These are phyloP conservation scores for Thelephora aurantiotincta DNA, from an alignment of 768 basidiomycete genomes.

Conservation along the genomic window DNA sequence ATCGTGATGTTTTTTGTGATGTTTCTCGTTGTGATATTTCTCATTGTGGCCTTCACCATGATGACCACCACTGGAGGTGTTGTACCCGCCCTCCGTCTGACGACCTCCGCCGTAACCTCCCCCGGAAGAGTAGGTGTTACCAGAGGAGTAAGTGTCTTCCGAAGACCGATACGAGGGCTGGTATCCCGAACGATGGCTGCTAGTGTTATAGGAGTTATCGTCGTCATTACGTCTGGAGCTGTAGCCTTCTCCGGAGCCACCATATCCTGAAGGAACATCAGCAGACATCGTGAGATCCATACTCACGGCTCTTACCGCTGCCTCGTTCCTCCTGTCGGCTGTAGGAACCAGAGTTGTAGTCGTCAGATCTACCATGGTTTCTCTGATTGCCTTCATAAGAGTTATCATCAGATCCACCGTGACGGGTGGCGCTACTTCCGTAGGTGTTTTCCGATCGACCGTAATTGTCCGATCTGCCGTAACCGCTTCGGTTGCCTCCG, in stretches of 20 bases:
- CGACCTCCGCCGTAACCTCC: not conserved
- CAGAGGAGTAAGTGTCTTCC: not conserved
- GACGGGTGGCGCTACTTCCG: conserved; percentile 1
- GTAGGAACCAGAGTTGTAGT: no score
- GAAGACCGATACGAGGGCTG: no score
- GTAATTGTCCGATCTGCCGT: conserved; percentile 2
- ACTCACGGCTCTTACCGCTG: no score
- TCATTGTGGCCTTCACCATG: conserved; percentile 5
- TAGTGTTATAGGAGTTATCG: no score
- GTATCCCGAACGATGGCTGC: no score
- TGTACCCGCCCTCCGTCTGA: conserved; percentile 1
- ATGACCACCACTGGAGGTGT: conserved; percentile 7
- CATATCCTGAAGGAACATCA: not conserved
- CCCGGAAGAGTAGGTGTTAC: not conserved
- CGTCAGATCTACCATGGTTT: no score
- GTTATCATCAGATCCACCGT: not conserved
- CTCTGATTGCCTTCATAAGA: conserved; percentile 2
- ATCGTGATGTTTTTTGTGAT: not conserved
- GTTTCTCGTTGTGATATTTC: not conserved
- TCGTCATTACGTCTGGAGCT: no score
- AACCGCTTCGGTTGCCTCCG: conserved; percentile 1
- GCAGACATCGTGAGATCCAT: no score
- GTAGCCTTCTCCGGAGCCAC: not conserved
- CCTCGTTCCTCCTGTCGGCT: no score
- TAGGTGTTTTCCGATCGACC: conserved; percentile 1